These are phyloP conservation scores for Heliamphora pulchella DNA, from an alignment of 179 eudicot species.

Conservation along the genomic window DNA sequence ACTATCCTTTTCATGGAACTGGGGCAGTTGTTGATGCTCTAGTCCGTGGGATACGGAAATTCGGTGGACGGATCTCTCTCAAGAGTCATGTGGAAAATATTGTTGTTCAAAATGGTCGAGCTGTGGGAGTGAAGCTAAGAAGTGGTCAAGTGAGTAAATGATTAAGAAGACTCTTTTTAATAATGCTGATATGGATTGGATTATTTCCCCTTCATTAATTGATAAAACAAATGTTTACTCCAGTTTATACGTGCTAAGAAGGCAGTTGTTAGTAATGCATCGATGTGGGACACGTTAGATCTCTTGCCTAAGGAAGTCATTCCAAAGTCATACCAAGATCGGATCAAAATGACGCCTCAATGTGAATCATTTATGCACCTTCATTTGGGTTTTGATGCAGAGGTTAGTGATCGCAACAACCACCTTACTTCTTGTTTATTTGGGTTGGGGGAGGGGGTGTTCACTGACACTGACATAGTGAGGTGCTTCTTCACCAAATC, in stretches of 20 bases:
- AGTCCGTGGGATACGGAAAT: slow-evolving; percentile 75
- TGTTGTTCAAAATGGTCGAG: slow-evolving; percentile 87
- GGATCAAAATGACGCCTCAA: slow-evolving; percentile 60
- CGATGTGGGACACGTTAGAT: slow-evolving; percentile 94
- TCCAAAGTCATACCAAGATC: slow-evolving; percentile 59
- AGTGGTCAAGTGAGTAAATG: slow-evolving; percentile 68
- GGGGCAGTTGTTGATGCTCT: slow-evolving; percentile 88
- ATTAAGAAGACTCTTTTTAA: neutral
- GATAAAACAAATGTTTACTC: slow-evolving; percentile 9
- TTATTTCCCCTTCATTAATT: neutral
- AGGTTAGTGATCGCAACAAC: slow-evolving; percentile 37
- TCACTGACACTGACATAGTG: neutral
- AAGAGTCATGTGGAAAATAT: slow-evolving; percentile 77
- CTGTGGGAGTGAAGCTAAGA: slow-evolving; percentile 79
- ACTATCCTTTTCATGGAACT: slow-evolving; percentile 87
- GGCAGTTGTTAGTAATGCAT: slow-evolving; percentile 95
- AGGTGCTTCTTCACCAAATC: neutral
- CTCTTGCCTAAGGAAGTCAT: slow-evolving; percentile 58
- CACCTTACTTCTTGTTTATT: neutral
- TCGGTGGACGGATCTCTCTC: slow-evolving; percentile 75
- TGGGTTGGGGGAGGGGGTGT: too few relatives aligned
- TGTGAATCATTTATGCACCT: slow-evolving; percentile 98
- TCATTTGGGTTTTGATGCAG: slow-evolving; percentile 88
- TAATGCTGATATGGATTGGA: too few relatives aligned
- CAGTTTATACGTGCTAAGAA: slow-evolving; percentile 90